Evolutionary conservation across 225 moss, liverwort and hornwort species (phyloP).

Genomic region (Neckera pumila): DNA sequence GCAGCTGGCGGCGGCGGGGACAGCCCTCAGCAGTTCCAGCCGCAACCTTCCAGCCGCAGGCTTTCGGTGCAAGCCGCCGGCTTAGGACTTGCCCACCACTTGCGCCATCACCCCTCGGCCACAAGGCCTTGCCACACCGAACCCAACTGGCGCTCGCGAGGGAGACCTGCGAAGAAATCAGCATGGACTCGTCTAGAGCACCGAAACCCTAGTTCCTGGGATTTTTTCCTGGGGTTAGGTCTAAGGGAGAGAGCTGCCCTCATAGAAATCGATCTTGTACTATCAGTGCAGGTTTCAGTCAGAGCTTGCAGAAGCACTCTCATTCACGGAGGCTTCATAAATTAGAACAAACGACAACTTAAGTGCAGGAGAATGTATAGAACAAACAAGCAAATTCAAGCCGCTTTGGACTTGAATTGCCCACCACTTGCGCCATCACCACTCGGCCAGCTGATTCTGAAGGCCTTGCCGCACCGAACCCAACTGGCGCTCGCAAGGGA

Average conservation of each 20-base stretch:
- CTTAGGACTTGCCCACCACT: not conserved
- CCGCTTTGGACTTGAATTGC: too few relatives aligned
- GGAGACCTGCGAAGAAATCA: not conserved
- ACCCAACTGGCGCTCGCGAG: not conserved
- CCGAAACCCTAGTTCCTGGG: not conserved
- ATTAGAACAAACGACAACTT: not conserved
- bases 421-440: too few relatives aligned
- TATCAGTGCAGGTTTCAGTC: not conserved
- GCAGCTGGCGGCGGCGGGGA: not conserved
- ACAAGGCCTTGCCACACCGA: not conserved
- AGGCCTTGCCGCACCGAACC: too few relatives aligned
- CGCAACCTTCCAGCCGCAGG: not conserved
- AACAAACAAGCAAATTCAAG: not conserved
- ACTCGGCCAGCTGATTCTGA: too few relatives aligned
- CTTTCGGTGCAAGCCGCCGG: not conserved
- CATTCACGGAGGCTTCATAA: not conserved
- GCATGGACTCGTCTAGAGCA: not conserved
- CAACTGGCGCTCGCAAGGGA: too few relatives aligned
- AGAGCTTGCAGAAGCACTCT: not conserved
- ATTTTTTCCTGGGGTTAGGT: not conserved
- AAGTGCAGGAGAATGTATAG: not conserved
- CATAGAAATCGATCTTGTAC: not conserved
- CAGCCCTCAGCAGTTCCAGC: not conserved
- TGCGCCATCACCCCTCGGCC: not conserved
- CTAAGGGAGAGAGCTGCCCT: not conserved